Conservation (phyloP, 169 alveolate genomes). For the Plasmodium blacklocki region DNA sequence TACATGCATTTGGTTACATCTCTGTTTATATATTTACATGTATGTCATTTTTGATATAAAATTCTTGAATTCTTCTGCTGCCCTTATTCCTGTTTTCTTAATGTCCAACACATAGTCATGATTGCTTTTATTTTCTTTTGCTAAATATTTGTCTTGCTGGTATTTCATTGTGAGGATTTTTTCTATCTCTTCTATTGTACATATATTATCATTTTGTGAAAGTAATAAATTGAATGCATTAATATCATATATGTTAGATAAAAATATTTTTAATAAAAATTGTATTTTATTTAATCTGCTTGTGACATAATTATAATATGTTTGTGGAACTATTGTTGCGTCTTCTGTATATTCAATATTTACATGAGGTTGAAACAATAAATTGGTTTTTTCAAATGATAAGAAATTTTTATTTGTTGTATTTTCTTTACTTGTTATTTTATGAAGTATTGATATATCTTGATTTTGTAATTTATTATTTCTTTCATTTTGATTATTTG, state of each 20-base stretch:
- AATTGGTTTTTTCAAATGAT: too few relatives aligned
- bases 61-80: slow-evolving; percentile 61
- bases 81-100: slow-evolving; percentile 40
- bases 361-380: too few relatives aligned
- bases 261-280: slow-evolving; percentile 53
- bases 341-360: neutral
- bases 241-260: slow-evolving; percentile 42
- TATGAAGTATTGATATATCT: neutral
- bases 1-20: neutral
- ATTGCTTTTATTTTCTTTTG: neutral
- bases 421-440: neutral
- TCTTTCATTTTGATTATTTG: neutral
- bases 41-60: slow-evolving; percentile 40
- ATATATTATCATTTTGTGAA: slow-evolving; percentile 60
- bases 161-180: slow-evolving; percentile 41
- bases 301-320: slow-evolving; percentile 61
- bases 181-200: slow-evolving; percentile 68
- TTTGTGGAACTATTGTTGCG: slow-evolving; percentile 22
- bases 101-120: slow-evolving; percentile 32
- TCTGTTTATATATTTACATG: slow-evolving; percentile 6
- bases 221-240: slow-evolving; percentile 41
- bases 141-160: neutral
- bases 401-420: neutral
- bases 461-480: neutral
- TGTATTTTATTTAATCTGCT: slow-evolving; percentile 42